phyloP scores from a whole-genome alignment of 352 stramenopile species.

The Globisporangium radiosum region DNA sequence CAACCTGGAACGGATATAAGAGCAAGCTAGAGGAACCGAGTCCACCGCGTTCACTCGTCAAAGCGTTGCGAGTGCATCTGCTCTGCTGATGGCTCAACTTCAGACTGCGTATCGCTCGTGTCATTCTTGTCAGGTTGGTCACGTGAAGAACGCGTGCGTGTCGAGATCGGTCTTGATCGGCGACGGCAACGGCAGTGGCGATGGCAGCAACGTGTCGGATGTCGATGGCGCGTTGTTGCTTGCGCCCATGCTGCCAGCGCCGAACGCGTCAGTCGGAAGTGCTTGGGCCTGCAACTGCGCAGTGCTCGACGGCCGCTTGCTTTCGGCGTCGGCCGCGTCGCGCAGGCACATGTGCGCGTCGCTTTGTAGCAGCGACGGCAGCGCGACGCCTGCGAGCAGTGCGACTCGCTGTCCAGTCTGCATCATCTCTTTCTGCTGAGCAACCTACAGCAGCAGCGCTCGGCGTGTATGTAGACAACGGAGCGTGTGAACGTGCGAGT shows the following conservation, averaged over 20 bases:
- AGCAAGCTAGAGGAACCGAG: too few relatives aligned
- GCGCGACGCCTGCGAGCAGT: conserved; percentile 8
- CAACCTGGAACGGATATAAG: too few relatives aligned
- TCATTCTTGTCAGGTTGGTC: conserved; percentile 6
- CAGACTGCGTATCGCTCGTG: too few relatives aligned
- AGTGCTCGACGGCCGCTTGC: too few relatives aligned
- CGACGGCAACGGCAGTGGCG: conserved; percentile 57
- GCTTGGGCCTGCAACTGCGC: background rate
- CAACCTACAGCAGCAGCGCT: conserved; percentile 23
- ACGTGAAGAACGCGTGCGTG: conserved; percentile 83
- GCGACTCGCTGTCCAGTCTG: conserved; percentile 28
- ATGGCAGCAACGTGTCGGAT: conserved; percentile 14
- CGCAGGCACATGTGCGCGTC: too few relatives aligned
- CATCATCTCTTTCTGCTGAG: conserved; percentile 67
- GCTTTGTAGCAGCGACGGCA: conserved; percentile 14
- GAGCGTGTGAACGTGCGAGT: too few relatives aligned
- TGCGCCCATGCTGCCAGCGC: background rate
- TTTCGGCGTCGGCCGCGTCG: background rate
- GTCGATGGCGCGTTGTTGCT: background rate
- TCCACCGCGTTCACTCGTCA: too few relatives aligned
- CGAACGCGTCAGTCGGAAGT: background rate
- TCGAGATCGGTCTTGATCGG: conserved; percentile 83
- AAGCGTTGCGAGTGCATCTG: too few relatives aligned
- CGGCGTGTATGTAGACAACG: too few relatives aligned
- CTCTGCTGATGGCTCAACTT: too few relatives aligned